These are phyloP conservation scores for Globisporangium sylvaticum DNA, from an alignment of 352 stramenopile species.

Conservation along the genomic window DNA sequence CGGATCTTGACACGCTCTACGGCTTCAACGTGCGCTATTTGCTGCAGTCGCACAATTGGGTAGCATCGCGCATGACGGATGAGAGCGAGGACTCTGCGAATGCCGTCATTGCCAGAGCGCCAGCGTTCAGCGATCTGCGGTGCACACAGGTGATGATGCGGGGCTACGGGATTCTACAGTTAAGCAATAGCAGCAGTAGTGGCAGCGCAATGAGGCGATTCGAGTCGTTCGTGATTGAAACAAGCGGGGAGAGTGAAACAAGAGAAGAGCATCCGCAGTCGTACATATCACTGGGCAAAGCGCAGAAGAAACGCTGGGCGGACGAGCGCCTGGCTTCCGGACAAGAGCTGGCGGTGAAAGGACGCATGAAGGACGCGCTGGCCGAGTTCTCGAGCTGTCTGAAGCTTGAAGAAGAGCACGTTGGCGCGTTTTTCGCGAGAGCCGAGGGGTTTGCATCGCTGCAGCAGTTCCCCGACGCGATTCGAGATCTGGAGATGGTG, in stretches of 20 bases:
- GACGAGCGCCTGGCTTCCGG: constrained; percentile 26
- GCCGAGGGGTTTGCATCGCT: constrained; percentile 20
- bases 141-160: constrained; percentile 21
- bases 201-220: background rate
- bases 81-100: constrained; percentile 17
- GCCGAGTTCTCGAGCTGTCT: constrained; percentile 36
- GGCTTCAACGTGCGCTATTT: constrained; percentile 22
- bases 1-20: constrained; percentile 11
- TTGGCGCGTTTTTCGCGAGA: constrained; percentile 16
- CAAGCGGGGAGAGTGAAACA: background rate
- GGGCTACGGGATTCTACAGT: background rate
- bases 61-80: background rate
- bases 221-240: constrained; percentile 16
- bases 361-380: constrained; percentile 27
- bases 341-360: constrained; percentile 21
- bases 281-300: constrained; percentile 24
- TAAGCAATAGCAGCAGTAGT: background rate
- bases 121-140: constrained; percentile 26
- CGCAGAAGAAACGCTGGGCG: constrained; percentile 38
- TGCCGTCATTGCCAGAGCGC: constrained; percentile 14
- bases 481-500: constrained; percentile 32
- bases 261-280: constrained; percentile 22
- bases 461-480: constrained; percentile 32
- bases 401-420: constrained; percentile 27
- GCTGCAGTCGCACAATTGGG: background rate